Percentiles rank a stretch among this genome's conserved stretches.
phyloP scores from a whole-genome alignment of 352 stramenopile species.

The Phytopythium ostracodes region DNA sequence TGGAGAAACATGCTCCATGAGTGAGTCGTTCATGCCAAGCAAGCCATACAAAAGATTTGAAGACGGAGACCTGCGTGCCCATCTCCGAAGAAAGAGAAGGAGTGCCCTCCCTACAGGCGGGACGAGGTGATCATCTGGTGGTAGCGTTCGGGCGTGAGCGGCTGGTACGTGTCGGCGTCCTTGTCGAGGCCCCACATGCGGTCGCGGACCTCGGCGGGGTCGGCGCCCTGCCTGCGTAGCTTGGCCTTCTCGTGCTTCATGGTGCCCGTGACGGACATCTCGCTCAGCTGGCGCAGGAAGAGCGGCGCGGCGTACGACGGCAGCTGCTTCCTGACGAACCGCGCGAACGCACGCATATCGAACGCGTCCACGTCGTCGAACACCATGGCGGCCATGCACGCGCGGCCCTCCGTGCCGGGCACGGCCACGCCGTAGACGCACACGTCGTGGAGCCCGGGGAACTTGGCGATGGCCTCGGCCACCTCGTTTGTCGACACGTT shows the following conservation, averaged over 20 bases:
- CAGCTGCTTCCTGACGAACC: conserved; percentile 41
- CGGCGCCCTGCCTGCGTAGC: conserved; percentile 76
- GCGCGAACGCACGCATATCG: conserved; percentile 50
- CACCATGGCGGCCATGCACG: conserved; percentile 83
- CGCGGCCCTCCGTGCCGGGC: conserved; percentile 70
- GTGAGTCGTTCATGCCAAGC: too few relatives aligned
- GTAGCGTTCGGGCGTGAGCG: conserved; percentile 52
- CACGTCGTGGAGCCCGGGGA: conserved; percentile 71
- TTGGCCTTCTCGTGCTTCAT: conserved; percentile 93
- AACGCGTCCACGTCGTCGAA: conserved; percentile 60
- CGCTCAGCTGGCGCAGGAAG: conserved; percentile 73
- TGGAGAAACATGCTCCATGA: too few relatives aligned
- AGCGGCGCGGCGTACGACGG: conserved; percentile 77
- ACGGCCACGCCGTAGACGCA: conserved; percentile 77
- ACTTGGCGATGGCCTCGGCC: conserved; percentile 67
- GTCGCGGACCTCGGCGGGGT: conserved; percentile 54
- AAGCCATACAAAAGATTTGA: not conserved
- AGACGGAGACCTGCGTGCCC: too few relatives aligned
- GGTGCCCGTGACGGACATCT: conserved; percentile 83
- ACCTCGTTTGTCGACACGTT: conserved; percentile 92
- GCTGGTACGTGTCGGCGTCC: conserved; percentile 41
- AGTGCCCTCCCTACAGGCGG: conserved; percentile 27
- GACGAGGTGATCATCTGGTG: conserved; percentile 50
- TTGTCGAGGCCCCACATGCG: conserved; percentile 60
- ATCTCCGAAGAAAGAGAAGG: too few relatives aligned